A percentile compares a stretch with the other conserved stretches of the same genome.
phyloP scores from a whole-genome alignment of 2,329 filamentous ascomycete genomes.

The Ilyonectria destructans region DNA sequence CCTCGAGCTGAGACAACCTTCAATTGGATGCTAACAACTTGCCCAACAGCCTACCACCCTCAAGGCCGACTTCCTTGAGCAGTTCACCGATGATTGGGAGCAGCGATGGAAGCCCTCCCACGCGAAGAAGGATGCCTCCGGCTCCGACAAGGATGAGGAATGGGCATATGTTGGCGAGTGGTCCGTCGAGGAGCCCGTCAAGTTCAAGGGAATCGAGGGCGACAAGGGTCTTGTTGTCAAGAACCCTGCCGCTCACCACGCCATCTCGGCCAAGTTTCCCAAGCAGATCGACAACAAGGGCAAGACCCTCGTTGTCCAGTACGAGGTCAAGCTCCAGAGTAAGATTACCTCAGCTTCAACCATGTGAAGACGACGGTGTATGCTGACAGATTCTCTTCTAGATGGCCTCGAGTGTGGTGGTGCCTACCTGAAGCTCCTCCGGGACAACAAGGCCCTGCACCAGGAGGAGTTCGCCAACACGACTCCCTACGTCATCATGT shows the following conservation, averaged over 20 bases:
- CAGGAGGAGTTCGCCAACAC: slow-evolving; percentile 98
- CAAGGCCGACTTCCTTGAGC: slow-evolving; percentile 96
- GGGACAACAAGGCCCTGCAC: slow-evolving; percentile 97
- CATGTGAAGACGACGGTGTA: not conserved
- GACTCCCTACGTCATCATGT: slow-evolving; percentile 99
- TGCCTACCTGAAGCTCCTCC: slow-evolving; percentile 98
- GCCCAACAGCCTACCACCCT: slow-evolving; percentile 81
- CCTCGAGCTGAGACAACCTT: slow-evolving; percentile 1
- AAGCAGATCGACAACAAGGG: slow-evolving; percentile 97
- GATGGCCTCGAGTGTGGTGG: slow-evolving; percentile 98
- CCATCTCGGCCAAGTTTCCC: slow-evolving; percentile 98
- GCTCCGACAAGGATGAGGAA: slow-evolving; percentile 87
- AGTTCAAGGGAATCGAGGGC: slow-evolving; percentile 92
- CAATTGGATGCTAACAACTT: slow-evolving; percentile 48
- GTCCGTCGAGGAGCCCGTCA: slow-evolving; percentile 93
- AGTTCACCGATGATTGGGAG: slow-evolving; percentile 98
- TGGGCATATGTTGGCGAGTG: slow-evolving; percentile 99
- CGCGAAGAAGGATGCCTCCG: slow-evolving; percentile 91
- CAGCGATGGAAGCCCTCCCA: slow-evolving; percentile 93
- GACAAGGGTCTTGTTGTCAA: slow-evolving; percentile 99
- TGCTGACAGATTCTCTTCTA: slow-evolving; percentile 60
- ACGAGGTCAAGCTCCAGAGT: slow-evolving; percentile 99
- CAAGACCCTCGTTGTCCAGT: slow-evolving; percentile 97
- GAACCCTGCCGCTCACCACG: slow-evolving; percentile 97
- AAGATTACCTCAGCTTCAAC: slow-evolving; percentile 55